Conservation (phyloP, 352 stramenopile species). For the Globisporangium nodosum region DNA sequence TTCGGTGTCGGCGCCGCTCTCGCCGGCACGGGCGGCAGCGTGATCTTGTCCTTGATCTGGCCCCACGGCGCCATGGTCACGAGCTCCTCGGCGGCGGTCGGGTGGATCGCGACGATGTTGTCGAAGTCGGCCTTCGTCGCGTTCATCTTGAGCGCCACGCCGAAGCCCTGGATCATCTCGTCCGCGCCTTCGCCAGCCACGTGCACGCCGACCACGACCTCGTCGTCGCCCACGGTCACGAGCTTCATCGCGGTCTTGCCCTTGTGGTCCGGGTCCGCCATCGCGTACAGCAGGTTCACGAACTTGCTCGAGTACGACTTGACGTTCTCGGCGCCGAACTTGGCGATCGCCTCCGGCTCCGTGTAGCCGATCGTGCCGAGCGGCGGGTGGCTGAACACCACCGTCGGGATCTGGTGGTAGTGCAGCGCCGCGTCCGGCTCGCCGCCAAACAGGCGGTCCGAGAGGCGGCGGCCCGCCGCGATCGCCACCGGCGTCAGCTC, state of each 20-base stretch:
- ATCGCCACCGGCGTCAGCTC: slow-evolving; percentile 84
- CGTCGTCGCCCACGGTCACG: slow-evolving; percentile 80
- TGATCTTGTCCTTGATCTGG: slow-evolving; percentile 73
- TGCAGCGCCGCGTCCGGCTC: slow-evolving; percentile 44
- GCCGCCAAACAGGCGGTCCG: slow-evolving; percentile 86
- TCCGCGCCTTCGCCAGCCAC: slow-evolving; percentile 93
- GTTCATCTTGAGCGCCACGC: slow-evolving; percentile 98
- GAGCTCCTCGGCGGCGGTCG: slow-evolving; percentile 95
- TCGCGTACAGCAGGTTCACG: slow-evolving; percentile 93
- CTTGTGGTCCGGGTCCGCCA: slow-evolving; percentile 83
- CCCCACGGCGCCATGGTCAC: slow-evolving; percentile 92
- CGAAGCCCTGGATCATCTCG: slow-evolving; percentile 99
- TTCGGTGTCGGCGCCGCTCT: slow-evolving; percentile 22
- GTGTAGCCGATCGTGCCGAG: slow-evolving; percentile 94
- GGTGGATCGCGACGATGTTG: slow-evolving; percentile 94
- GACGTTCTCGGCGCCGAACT: slow-evolving; percentile 90
- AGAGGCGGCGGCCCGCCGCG: slow-evolving; percentile 71
- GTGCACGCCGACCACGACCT: slow-evolving; percentile 97
- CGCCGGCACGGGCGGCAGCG: slow-evolving; percentile 25
- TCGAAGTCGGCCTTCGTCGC: slow-evolving; percentile 97
- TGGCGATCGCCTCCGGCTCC: slow-evolving; percentile 78
- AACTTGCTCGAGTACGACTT: slow-evolving; percentile 93
- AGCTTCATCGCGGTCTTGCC: slow-evolving; percentile 95
- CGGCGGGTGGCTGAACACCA: slow-evolving; percentile 95
- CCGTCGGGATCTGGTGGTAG: slow-evolving; percentile 93